A percentile compares a stretch with the other conserved stretches of the same genome.
Evolutionary conservation across 768 basidiomycete genomes (phyloP).

Genomic region (Clitopilus hobsonii): DNA sequence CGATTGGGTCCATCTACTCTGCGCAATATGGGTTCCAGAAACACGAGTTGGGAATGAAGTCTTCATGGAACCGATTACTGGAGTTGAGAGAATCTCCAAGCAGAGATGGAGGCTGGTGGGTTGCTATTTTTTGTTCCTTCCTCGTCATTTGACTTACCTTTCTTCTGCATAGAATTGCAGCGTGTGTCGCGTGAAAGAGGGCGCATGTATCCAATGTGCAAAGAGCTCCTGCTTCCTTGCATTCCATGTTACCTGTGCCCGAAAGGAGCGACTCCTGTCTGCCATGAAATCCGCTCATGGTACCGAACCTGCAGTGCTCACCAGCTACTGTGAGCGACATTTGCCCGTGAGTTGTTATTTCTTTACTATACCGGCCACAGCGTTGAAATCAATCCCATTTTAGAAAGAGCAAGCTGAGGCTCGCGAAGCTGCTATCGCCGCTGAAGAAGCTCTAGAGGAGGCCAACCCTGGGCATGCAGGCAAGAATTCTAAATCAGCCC

Average conservation of each 20-base stretch:
- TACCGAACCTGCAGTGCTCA: conserved; percentile 65
- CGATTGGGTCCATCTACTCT: conserved; percentile 94
- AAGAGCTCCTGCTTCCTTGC: conserved; percentile 88
- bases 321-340: conserved; percentile 87
- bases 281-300: conserved; percentile 84
- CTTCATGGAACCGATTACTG: conserved; percentile 97
- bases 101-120: conserved; percentile 91
- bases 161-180: conserved; percentile 41
- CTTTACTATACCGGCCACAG: background rate
- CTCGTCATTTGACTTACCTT: too few species aligned
- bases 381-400: background rate
- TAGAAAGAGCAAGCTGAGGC: conserved; percentile 69
- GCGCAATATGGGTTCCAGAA: conserved; percentile 97
- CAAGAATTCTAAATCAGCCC: conserved; percentile 69
- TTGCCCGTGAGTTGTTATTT: conserved; percentile 58
- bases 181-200: conserved; percentile 44
- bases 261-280: conserved; percentile 78
- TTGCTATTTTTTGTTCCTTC: background rate
- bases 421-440: conserved; percentile 50
- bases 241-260: conserved; percentile 92
- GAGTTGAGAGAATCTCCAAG: conserved; percentile 82
- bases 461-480: conserved; percentile 32
- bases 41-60: conserved; percentile 89
- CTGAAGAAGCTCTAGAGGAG: conserved; percentile 41
- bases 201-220: conserved; percentile 95